Percentiles rank a stretch among this genome's conserved stretches.
Evolutionary conservation across 805 yeast genomes (phyloP).

Genomic region (Pichia thaimueangensis): DNA sequence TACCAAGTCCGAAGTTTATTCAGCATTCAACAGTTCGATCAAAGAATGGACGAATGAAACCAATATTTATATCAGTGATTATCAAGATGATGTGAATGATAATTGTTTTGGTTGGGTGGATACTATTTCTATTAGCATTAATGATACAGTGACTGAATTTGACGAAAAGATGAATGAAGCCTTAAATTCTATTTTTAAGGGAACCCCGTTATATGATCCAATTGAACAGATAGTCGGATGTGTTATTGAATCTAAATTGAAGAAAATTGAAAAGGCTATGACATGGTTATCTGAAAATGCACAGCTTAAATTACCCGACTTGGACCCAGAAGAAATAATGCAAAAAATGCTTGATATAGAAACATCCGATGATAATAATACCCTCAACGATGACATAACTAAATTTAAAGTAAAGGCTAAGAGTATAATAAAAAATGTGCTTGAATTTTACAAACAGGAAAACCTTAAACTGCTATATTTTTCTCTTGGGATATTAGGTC

Average conservation of each 20-base stretch:
- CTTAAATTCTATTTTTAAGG: conserved; percentile 54
- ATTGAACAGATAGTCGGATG: conserved; percentile 69
- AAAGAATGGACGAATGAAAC: conserved; percentile 48
- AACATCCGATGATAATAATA: conserved; percentile 7
- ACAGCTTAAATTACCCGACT: conserved; percentile 49
- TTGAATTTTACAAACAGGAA: conserved; percentile 31
- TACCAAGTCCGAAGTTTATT: conserved; percentile 12
- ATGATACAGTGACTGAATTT: conserved; percentile 53
- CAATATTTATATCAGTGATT: conserved; percentile 43
- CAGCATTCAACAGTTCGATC: conserved; percentile 29
- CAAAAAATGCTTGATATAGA: conserved; percentile 9
- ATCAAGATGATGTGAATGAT: conserved; percentile 51
- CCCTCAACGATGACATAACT: conserved; percentile 10
- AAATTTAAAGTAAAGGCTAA: conserved; percentile 23
- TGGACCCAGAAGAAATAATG: conserved; percentile 22
- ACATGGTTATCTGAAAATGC: conserved; percentile 71
- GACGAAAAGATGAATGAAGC: conserved; percentile 52
- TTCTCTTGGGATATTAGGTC: conserved; percentile 35
- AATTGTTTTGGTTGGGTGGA: conserved; percentile 63
- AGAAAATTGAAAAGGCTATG: conserved; percentile 60
- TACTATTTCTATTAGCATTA: conserved; percentile 50
- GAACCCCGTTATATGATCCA: conserved; percentile 60
- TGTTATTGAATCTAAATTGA: conserved; percentile 67
- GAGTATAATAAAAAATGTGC: conserved; percentile 22
- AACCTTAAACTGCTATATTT: conserved; percentile 42